Evolutionary conservation across 2,329 filamentous ascomycete genomes (phyloP).

Genomic region (Hymenotorrendiella dingleyae): DNA sequence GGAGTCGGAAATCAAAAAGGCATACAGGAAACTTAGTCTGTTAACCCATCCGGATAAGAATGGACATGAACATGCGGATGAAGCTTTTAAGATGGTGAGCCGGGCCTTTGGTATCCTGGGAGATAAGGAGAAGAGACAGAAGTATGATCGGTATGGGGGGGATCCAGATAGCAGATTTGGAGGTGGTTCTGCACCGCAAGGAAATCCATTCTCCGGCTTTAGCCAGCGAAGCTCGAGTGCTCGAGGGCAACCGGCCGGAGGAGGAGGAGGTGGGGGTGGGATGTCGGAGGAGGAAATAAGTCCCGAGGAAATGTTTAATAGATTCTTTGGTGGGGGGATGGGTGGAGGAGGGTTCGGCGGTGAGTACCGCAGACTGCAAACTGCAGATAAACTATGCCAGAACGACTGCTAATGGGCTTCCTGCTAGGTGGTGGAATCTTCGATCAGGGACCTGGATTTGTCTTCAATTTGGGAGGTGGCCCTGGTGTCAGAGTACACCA

Average conservation of each 20-base stretch:
- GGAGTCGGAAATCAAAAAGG: constrained; percentile 92
- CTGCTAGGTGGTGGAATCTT: constrained; percentile 46
- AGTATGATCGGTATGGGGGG: constrained; percentile 82
- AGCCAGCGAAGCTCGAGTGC: constrained; percentile 36
- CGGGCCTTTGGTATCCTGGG: constrained; percentile 89
- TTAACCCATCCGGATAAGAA: constrained; percentile 99
- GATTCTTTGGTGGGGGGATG: constrained; percentile 71
- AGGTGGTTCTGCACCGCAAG: constrained; percentile 46
- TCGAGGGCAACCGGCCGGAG: constrained; percentile 34
- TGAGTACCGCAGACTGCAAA: constrained; percentile 35
- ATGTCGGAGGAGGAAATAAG: constrained; percentile 90
- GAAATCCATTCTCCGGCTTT: constrained; percentile 58
- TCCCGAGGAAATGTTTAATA: constrained; percentile 92
- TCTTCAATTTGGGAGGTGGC: constrained; percentile 91
- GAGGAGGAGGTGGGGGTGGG: constrained; percentile 48
- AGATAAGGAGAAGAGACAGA: constrained; percentile 86
- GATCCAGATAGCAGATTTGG: constrained; percentile 88
- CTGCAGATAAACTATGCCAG: too few relatives aligned
- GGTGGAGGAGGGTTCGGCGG: constrained; percentile 52
- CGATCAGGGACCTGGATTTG: constrained; percentile 78
- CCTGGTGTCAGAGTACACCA: constrained; percentile 92
- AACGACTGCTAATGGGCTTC: constrained; percentile 11
- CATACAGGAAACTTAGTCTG: constrained; percentile 88
- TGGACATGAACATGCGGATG: constrained; percentile 88
- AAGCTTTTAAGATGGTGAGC: constrained; percentile 98